Base-by-base conservation (phyloP, 2,329 filamentous ascomycete genomes). In the Pseudocercospora fijiensis region DNA sequence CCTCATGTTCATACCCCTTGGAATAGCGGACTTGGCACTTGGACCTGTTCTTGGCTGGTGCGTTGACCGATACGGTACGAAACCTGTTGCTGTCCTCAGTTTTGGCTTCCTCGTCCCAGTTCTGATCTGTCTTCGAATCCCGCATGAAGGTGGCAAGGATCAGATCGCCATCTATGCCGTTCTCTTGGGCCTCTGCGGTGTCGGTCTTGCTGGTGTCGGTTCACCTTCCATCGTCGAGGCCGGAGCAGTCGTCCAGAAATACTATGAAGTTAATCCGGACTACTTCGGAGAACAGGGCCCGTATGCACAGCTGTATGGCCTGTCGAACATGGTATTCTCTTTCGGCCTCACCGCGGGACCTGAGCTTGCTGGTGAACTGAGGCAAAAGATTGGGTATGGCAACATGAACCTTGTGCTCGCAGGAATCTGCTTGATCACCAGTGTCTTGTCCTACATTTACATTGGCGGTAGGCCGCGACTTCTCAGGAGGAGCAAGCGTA, bases 301-400 rank as follows among this genome's bases (percentile, higher is more conserved):
- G 0, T 88, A 88, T 70, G 86, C 86, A 1, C 87, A 89, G 74
- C 78, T 89, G 0, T 90, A 88, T 72, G 86, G 84, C 2, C 77
- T 89, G 63, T 87, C 85, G 69, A 85, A 82, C n/a, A 82, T 88
- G 79, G 80, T 86, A 0, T 89, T 87, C 73, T 84, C 83, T 64
- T 75, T 79, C 0, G 87, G 88, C 0, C 75, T 89, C 58, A 83
- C 86, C 0, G 59, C 88, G 5, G 88, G 88, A 0, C 87, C 87
- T 0, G 71, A 88, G 13, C 73, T 86, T 57, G 83, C 82, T 7
- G 86, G 86, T 0, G 71, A 70, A 9, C 68, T 87, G 67, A 83
- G 80, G 67, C 79, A 84, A 45, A 72, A 64, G 0, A 77, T 86
- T 63, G 84, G 85, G 0, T 87, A 85, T 71, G 84, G 84, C 0